A percentile compares a stretch with the other conserved stretches of the same genome.
These are phyloP conservation scores for Pleurotus citrinopileatus DNA, from an alignment of 768 basidiomycete genomes.

Conservation along the genomic window DNA sequence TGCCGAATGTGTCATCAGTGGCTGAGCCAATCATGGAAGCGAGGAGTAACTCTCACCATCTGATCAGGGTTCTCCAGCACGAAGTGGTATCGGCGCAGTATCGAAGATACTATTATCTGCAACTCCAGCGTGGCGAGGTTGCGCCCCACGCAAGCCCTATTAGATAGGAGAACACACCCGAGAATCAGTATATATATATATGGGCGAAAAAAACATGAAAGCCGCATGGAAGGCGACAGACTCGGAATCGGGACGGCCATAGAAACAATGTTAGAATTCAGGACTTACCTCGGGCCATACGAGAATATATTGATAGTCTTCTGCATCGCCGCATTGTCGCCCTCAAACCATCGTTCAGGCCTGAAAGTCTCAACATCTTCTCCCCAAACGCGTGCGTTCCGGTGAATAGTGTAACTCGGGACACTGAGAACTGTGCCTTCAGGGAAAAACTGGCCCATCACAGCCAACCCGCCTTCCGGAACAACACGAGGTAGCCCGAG, in stretches of 20 bases:
- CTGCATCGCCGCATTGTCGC: constrained; percentile 56
- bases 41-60: constrained; percentile 36
- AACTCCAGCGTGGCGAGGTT: constrained; percentile 82
- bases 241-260: neutral
- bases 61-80: constrained; percentile 60
- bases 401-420: constrained; percentile 82
- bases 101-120: constrained; percentile 76
- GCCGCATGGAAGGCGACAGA: neutral
- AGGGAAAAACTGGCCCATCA: constrained; percentile 60
- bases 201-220: neutral
- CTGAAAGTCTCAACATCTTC: constrained; percentile 69
- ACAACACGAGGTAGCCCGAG: constrained; percentile 81
- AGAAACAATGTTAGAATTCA: no score
- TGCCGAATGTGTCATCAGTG: constrained; percentile 11
- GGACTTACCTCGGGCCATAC: constrained; percentile 67
- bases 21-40: constrained; percentile 11
- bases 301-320: constrained; percentile 86
- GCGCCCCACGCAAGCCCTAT: constrained; percentile 78
- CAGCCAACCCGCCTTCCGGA: constrained; percentile 68
- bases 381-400: constrained; percentile 72
- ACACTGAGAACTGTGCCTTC: constrained; percentile 76
- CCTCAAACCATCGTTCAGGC: constrained; percentile 86
- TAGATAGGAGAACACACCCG: neutral
- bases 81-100: constrained; percentile 74
- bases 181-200: constrained; percentile 9